phyloP scores from a whole-genome alignment of 805 yeast species.

The Saturnispora hagleri region DNA sequence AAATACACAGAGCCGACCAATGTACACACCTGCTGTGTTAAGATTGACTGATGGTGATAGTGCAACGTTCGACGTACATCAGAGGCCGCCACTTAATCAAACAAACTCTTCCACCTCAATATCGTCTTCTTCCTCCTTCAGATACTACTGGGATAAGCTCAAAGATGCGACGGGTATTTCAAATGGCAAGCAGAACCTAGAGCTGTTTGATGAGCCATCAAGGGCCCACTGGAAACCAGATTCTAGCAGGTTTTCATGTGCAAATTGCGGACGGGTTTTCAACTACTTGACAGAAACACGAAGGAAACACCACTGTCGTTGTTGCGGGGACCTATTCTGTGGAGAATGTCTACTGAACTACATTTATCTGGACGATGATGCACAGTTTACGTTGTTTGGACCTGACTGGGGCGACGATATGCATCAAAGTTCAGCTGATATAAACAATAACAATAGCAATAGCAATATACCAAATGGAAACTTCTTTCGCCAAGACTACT shows the following conservation, averaged over 20 bases:
- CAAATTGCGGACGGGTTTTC: constrained; percentile 58
- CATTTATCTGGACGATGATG: constrained; percentile 28
- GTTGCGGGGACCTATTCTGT: constrained; percentile 35
- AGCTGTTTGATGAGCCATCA: constrained; percentile 34
- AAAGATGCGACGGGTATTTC: neutral
- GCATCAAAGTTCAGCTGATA: neutral
- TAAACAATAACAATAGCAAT: neutral
- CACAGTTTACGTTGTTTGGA: constrained; percentile 29
- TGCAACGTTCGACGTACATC: constrained; percentile 10
- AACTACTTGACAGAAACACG: constrained; percentile 64
- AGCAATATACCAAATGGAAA: neutral
- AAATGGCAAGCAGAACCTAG: neutral
- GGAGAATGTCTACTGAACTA: constrained; percentile 29
- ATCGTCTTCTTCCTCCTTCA: constrained; percentile 1
- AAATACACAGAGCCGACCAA: constrained; percentile 73
- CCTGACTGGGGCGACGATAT: constrained; percentile 14
- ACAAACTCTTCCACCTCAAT: neutral
- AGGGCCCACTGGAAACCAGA: constrained; percentile 71
- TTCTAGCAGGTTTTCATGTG: constrained; percentile 52
- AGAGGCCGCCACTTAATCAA: constrained; percentile 6
- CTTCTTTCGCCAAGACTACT: neutral
- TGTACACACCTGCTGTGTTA: constrained; percentile 86
- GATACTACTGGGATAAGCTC: constrained; percentile 4
- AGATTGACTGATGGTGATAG: constrained; percentile 27
- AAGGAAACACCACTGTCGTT: constrained; percentile 33